Evolutionary conservation across 768 basidiomycete species (phyloP), one percentile per base, ranked within the genome.

Genomic region (Chalciporus chontae): DNA sequence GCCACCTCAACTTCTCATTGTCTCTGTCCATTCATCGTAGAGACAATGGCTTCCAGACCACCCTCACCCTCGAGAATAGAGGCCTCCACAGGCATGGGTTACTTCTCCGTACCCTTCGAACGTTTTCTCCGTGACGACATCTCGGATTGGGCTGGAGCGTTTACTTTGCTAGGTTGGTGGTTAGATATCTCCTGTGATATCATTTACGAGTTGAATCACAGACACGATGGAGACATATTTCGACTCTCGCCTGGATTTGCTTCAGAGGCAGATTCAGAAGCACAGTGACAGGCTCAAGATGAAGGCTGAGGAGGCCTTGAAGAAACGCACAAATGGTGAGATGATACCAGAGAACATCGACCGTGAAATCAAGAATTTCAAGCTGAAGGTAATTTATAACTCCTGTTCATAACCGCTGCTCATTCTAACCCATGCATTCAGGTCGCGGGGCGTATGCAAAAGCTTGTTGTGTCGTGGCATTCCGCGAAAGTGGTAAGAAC

Each of bases 211-310:
- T n/a, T 32, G 7, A 18, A 40, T 21, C 17, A 5, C 60, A 94
- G 94, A 96, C 69, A 95, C 94, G 8, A 74, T 94, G 66, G 94
- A 96, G 70, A 96, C 94, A 0, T 96, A 87, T 64, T 95, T 94
- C 65, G 93, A 97, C 71, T 92, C 93, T 1, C 85, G 89, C 64
- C 73, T 90, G 54, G 89, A 90, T 64, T 75, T 91, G 14, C 69
- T 90, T 4, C 89, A 95, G 66, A 83, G 94, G 37, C 83, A 83
- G 50, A 77, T 95, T 24, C 87, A 90, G 68, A 94, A 87, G 49
- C 92, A 93, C 62, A 83, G 89, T 57, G 89, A 93, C 53, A 76
- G 81, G 41, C 76, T 96, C 47, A 93, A 90, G 73, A 71, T 79
- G 65, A 82, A 81, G 57, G 93, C 94, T 0, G 90, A 90, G 57